These are phyloP conservation scores for Hypericum perforatum DNA, from an alignment of 345 rosid genomes.

Conservation along the genomic window DNA sequence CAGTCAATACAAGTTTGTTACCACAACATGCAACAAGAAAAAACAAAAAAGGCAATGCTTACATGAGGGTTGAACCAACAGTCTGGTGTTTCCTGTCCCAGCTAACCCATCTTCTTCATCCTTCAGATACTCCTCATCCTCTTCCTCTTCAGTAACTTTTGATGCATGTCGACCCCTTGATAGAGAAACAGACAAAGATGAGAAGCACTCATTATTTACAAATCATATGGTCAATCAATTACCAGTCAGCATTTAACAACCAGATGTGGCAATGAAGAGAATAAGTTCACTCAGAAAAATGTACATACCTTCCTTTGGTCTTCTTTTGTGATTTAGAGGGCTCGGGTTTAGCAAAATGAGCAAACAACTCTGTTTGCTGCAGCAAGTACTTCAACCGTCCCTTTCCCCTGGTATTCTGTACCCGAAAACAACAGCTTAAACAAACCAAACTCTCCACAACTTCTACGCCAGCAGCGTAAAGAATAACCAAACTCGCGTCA, in stretches of 20 bases:
- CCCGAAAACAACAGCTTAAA: constrained; percentile 7
- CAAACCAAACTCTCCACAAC: not conserved
- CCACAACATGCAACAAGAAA: not conserved
- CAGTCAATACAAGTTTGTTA: too few species aligned
- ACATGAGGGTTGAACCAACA: constrained; percentile 95
- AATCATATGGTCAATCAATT: not conserved
- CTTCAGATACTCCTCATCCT: constrained; percentile 93
- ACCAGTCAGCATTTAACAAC: not conserved
- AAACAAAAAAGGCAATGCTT: constrained; percentile 17
- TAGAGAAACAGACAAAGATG: not conserved
- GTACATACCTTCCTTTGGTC: constrained; percentile 67
- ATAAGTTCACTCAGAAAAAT: not conserved
- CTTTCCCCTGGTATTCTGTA: constrained; percentile 75
- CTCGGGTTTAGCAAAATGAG: constrained; percentile 90
- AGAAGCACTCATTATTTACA: not conserved
- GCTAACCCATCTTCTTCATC: constrained; percentile 86
- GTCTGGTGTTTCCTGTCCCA: constrained; percentile 73
- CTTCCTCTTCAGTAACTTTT: constrained; percentile 95
- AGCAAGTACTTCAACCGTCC: constrained; percentile 86
- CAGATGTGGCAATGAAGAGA: not conserved
- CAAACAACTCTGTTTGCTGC: constrained; percentile 96
- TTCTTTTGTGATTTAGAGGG: constrained; percentile 63
- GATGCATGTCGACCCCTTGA: constrained; percentile 97
- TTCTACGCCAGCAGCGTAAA: not conserved
- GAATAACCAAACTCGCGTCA: not conserved